Evolutionary conservation across 2,329 filamentous ascomycete genomes (phyloP).

Genomic region (Scytalidium sp.): DNA sequence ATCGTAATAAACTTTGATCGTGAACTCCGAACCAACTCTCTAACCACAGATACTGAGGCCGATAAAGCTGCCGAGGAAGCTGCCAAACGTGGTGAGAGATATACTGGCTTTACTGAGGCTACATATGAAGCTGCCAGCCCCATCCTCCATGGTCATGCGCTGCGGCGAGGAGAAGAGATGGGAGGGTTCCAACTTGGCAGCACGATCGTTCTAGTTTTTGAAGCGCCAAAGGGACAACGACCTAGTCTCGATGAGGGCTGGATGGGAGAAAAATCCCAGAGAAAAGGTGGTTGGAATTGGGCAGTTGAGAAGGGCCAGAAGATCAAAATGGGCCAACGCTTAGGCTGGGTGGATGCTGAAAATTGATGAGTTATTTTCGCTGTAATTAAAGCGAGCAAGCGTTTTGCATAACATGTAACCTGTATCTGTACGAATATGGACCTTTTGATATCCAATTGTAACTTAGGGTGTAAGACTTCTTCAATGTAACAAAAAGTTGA

Average conservation of each 20-base stretch:
- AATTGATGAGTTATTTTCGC: not conserved
- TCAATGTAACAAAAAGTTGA: too few species aligned
- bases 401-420: not conserved
- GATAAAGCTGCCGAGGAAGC: slow-evolving; percentile 83
- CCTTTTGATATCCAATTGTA: too few species aligned
- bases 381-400: not conserved
- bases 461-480: too few species aligned
- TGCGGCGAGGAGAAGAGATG: slow-evolving; percentile 92
- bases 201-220: slow-evolving; percentile 93
- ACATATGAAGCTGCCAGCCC: slow-evolving; percentile 77
- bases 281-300: slow-evolving; percentile 78
- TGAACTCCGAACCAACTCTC: slow-evolving; percentile 87
- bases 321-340: slow-evolving; percentile 82
- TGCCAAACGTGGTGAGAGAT: slow-evolving; percentile 70
- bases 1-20: slow-evolving; percentile 97
- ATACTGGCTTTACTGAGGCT: slow-evolving; percentile 90
- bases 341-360: slow-evolving; percentile 66
- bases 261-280: slow-evolving; percentile 47
- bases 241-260: slow-evolving; percentile 60
- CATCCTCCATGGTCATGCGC: slow-evolving; percentile 77
- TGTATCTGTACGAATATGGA: too few species aligned
- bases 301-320: slow-evolving; percentile 80
- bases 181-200: slow-evolving; percentile 95
- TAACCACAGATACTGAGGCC: slow-evolving; percentile 89
- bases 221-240: slow-evolving; percentile 69